Conservation (phyloP, 1,139 yeast genomes). For the Lodderomyces parapsilosis region DNA sequence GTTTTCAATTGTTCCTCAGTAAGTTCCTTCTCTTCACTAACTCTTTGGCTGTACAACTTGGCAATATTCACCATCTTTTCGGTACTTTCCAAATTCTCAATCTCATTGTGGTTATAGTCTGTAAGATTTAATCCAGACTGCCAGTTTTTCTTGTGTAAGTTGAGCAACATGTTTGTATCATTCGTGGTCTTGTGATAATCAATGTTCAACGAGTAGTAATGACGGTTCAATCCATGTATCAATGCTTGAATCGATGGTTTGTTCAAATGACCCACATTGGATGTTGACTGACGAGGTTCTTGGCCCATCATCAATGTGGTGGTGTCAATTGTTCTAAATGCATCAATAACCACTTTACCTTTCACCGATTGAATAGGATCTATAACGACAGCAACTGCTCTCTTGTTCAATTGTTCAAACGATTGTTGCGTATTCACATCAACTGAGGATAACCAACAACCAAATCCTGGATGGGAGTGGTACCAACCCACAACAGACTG, state of each 20-base stretch:
- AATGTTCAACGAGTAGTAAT: conserved; percentile 91
- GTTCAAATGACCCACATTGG: conserved; percentile 91
- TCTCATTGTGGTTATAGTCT: conserved; percentile 78
- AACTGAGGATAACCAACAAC: conserved; percentile 98
- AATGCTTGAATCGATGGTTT: conserved; percentile 98
- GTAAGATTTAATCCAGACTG: conserved; percentile 82
- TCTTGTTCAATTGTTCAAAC: conserved; percentile 88
- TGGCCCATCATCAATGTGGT: conserved; percentile 91
- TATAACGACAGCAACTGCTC: conserved; percentile 97
- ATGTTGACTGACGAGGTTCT: conserved; percentile 97
- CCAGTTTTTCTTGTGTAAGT: conserved; percentile 95
- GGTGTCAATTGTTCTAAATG: conserved; percentile 91
- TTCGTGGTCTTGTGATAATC: conserved; percentile 91
- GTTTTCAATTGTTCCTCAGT: conserved; percentile 88
- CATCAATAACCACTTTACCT: conserved; percentile 98
- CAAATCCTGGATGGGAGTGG: conserved; percentile 98
- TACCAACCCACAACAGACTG: conserved; percentile 99
- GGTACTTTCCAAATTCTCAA: conserved; percentile 69
- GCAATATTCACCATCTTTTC: conserved; percentile 87
- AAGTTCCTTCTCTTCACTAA: conserved; percentile 88
- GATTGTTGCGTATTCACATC: conserved; percentile 98
- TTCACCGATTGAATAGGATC: conserved; percentile 98
- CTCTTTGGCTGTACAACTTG: conserved; percentile 83
- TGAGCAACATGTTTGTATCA: conserved; percentile 92
- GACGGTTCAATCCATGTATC: conserved; percentile 96